Percentiles rank a stretch among this genome's conserved stretches.
These are phyloP conservation scores for Trichoderma arundinaceum DNA, from an alignment of 2,329 filamentous ascomycete species.

Conservation along the genomic window DNA sequence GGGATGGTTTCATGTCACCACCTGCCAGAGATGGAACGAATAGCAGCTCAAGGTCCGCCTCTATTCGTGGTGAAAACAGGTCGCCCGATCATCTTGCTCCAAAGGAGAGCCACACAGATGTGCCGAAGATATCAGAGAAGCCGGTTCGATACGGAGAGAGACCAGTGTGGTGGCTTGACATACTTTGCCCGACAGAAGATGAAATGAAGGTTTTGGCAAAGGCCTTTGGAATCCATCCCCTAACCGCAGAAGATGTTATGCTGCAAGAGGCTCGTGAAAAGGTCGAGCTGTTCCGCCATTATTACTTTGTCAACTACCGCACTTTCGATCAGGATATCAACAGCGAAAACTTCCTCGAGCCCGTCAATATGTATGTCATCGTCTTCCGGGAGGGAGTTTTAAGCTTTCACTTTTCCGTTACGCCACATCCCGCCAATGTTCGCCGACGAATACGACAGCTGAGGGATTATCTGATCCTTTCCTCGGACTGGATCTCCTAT, in stretches of 20 bases:
- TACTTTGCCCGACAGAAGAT: conserved; percentile 85
- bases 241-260: conserved; percentile 96
- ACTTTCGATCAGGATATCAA: conserved; percentile 94
- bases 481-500: conserved; percentile 97
- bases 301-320: conserved; percentile 98
- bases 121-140: conserved; percentile 45
- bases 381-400: conserved; percentile 96
- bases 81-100: conserved; percentile 42
- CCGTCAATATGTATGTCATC: conserved; percentile 96
- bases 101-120: conserved; percentile 34
- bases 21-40: conserved; percentile 36
- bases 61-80: conserved; percentile 52
- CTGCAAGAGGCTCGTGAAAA: conserved; percentile 97
- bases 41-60: conserved; percentile 40
- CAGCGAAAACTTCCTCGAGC: conserved; percentile 89
- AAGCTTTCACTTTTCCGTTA: conserved; percentile 96
- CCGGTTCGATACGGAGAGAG: conserved; percentile 73
- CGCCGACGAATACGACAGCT: conserved; percentile 90
- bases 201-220: conserved; percentile 96
- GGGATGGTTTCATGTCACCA: conserved; percentile 41
- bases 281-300: conserved; percentile 94
- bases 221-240: conserved; percentile 91
- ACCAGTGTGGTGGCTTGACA: conserved; percentile 96
- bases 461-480: conserved; percentile 89
- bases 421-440: conserved; percentile 94